Percentiles rank a stretch among this genome's conserved stretches.
phyloP scores from a whole-genome alignment of 2,329 filamentous ascomycete genomes.

The Aspergillus sclerotialis region DNA sequence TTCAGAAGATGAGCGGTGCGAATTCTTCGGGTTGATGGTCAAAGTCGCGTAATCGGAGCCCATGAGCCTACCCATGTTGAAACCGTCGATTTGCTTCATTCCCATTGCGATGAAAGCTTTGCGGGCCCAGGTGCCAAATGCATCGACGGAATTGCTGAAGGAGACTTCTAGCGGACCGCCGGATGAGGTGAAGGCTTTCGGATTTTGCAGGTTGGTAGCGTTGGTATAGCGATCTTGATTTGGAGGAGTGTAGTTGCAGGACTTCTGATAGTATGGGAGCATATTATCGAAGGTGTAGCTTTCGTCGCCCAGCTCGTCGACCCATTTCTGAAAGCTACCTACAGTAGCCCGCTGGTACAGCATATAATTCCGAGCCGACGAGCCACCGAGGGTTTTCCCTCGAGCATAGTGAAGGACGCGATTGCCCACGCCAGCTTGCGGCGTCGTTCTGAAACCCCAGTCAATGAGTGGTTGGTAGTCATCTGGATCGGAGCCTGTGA shows the following conservation, averaged over 20 bases:
- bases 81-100: conserved; percentile 16
- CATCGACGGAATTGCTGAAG: conserved; percentile 19
- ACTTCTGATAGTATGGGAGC: conserved; percentile 21
- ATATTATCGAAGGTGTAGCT: conserved; percentile 21
- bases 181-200: conserved; percentile 9
- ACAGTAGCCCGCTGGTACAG: conserved; percentile 21
- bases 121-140: conserved; percentile 21
- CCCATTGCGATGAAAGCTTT: conserved; percentile 20
- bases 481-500: conserved; percentile 15
- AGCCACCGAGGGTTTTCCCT: conserved; percentile 21
- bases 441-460: conserved; percentile 18
- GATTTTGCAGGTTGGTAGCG: conserved; percentile 16
- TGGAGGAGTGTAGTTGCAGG: conserved; percentile 20
- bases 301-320: conserved; percentile 28
- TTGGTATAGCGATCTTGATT: conserved; percentile 13
- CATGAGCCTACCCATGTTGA: conserved; percentile 20
- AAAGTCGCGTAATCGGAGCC: conserved; percentile 19
- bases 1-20: conserved; percentile 13
- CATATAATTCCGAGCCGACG: conserved; percentile 19
- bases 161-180: conserved; percentile 28
- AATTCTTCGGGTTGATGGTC: conserved; percentile 24
- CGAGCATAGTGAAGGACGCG: conserved; percentile 16
- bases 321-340: conserved; percentile 27
- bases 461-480: conserved; percentile 17
- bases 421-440: conserved; percentile 9